These are phyloP conservation scores for Urochloa ruziziensis DNA, from an alignment of 176 grass and related monocot genomes.

Conservation along the genomic window DNA sequence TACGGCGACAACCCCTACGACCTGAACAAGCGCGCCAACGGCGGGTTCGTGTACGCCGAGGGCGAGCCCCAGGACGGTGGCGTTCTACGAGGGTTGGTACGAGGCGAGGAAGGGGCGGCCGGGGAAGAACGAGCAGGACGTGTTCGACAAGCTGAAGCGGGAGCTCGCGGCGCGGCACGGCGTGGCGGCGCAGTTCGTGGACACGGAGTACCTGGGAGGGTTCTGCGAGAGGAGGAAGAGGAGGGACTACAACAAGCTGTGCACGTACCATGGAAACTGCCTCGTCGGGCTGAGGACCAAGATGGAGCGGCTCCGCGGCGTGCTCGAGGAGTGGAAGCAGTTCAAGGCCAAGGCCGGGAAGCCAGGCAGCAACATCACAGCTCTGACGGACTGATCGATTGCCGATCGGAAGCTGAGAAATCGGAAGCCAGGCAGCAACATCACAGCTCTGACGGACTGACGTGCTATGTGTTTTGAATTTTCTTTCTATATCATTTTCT, in stretches of 20 bases:
- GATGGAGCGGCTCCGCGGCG: not conserved
- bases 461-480: no score
- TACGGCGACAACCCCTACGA: conserved; percentile 29
- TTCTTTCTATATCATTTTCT: no score
- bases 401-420: no score
- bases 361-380: not conserved
- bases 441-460: no score
- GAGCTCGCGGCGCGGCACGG: conserved; percentile 7
- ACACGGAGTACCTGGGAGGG: conserved; percentile 38
- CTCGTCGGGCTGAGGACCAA: not conserved
- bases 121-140: conserved; percentile 29
- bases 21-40: conserved; percentile 38
- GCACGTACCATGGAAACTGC: conserved; percentile 36
- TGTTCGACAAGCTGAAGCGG: conserved; percentile 40
- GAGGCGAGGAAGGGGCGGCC: conserved; percentile 5
- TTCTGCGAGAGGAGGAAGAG: conserved; percentile 38
- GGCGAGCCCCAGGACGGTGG: conserved; percentile 1
- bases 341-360: conserved; percentile 6
- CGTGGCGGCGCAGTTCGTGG: conserved; percentile 33
- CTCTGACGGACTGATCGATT: not conserved
- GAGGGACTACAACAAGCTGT: conserved; percentile 37
- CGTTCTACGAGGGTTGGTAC: conserved; percentile 40
- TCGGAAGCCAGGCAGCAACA: no score
- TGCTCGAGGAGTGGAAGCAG: conserved; percentile 13
- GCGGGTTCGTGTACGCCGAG: conserved; percentile 47